Evolutionary conservation across 768 basidiomycete genomes (phyloP).

Genomic region (Strobilomyces dryophilus): DNA sequence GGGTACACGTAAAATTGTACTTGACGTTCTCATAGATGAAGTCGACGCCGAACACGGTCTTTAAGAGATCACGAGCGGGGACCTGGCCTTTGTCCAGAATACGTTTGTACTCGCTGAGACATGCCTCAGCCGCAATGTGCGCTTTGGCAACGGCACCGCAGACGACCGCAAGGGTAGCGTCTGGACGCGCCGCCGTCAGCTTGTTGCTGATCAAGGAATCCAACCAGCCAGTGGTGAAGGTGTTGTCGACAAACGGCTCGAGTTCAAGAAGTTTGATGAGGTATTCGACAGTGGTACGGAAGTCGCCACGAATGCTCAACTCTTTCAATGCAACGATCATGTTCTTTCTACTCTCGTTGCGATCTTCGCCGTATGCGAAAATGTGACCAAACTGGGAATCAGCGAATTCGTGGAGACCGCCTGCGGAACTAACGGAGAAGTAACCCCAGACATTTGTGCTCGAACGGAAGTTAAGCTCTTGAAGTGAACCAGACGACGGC

Average conservation of each 20-base stretch:
- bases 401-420: constrained; percentile 97
- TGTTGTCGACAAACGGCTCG: constrained; percentile 94
- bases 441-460: constrained; percentile 99
- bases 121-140: constrained; percentile 82
- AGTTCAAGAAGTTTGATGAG: constrained; percentile 96
- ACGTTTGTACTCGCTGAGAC: constrained; percentile 90
- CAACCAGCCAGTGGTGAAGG: constrained; percentile 97
- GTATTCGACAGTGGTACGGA: constrained; percentile 98
- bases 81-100: constrained; percentile 98
- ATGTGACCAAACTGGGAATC: constrained; percentile 99
- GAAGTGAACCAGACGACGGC: constrained; percentile 93
- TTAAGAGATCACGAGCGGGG: constrained; percentile 88
- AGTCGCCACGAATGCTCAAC: constrained; percentile 97
- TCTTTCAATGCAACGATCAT: constrained; percentile 99
- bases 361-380: constrained; percentile 97
- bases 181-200: constrained; percentile 95
- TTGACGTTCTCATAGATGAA: constrained; percentile 97
- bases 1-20: constrained; percentile 93
- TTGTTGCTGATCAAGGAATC: constrained; percentile 96
- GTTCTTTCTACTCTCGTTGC: constrained; percentile 92
- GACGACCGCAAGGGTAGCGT: constrained; percentile 87
- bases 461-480: constrained; percentile 99
- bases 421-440: constrained; percentile 93
- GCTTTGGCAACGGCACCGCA: constrained; percentile 97
- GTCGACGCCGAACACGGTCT: constrained; percentile 94